Base-by-base conservation (phyloP, 1,284 basidiomycete genomes). In the Malassezia restricta region DNA sequence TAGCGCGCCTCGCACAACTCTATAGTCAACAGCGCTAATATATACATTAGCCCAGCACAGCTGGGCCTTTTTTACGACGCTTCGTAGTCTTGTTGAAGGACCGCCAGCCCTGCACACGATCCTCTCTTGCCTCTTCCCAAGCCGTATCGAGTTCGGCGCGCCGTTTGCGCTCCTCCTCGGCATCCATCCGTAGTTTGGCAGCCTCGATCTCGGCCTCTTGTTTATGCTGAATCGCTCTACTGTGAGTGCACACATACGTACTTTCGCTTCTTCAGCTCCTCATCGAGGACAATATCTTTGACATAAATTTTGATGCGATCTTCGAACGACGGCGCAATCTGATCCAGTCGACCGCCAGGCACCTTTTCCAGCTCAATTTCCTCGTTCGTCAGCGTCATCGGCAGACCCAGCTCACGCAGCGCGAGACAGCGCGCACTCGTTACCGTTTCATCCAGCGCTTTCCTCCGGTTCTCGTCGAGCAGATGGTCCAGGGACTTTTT, bases 161-260 rank as follows among this genome's bases (percentile, higher is more conserved):
- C 32, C 69, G 61, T 47, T 71, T 71, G 30, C 62, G 49, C 30
- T 74, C 70, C 57, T 66, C 61, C 8, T 76, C 67, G 15, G 78
- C 78, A 35, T 75, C 76, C 37, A 77, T 77, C 38, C 74, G 68
- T 43, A 75, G 74, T 20, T 75, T 74, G 47, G 77, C 76, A 56
- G 78, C 78, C 14, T 78, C 78, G 8, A 77, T 78, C 61, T 80
- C 78, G 45, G 78, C 78, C 12, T 77, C 77, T 61, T 78, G 77
- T 40, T 78, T 74, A 45, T 79, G 68, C 51, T 74, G 77, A 54
- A 71, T 73, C 17, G 73, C 75, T 64, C 70, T 76, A 57, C 8
- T 15, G 33, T 33, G 40, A 29, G 15, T 31, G 12, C 12, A 27
- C 42, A 6, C 44, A 27, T 14, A 30, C 49, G 38, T 27, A 54